Base-by-base conservation (phyloP, 768 basidiomycete species). In the Cyclocybe aegerita region DNA sequence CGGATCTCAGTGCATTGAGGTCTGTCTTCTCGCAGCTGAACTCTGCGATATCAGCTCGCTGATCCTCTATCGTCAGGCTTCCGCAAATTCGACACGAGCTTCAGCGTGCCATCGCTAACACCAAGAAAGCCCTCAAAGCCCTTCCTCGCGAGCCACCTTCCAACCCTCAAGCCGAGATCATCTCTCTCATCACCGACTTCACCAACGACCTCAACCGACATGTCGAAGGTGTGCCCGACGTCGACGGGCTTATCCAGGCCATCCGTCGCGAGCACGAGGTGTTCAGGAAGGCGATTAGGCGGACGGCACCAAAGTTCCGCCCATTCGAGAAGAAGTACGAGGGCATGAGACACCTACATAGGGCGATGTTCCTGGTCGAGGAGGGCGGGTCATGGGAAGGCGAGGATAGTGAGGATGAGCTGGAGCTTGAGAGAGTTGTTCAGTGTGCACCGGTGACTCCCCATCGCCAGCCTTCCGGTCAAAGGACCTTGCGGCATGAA, bases 61-160 rank as follows among this genome's bases (percentile, higher is more conserved):
- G 10, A 44, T 3, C 69, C 61, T n/a, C 29, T 41, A 10, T 8
- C 14, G 10, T 16, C 23, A 90, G 88, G 38, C 70, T 90, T 0
- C 86, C 88, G 0, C 67, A 78, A 52, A 81, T 88, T 7, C 78
- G 82, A 49, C 70, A 79, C 1, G 85, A 88, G 52, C 65, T 88
- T 29, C 72, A 77, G 23, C 68, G 64, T 0, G 66, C 77, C 0
- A 74, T 86, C 1, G 54, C 62, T 1, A 66, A 63, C 7, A 77
- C 80, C 0, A 70, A 75, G 0, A 46, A 59, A 0, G 52, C 53
- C 1, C 55, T 79, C 4, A 34, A 49, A 1, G 43, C 50, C 23
- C 65, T 77, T 11, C 85, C 86, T 0, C 75, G 65, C 29, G 72
- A 77, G 0, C 85, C 85, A 0, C 81, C 86, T 0, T 60, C 54